Conservation (phyloP, 1,284 basidiomycete species). For the Meripilus lineatus region DNA sequence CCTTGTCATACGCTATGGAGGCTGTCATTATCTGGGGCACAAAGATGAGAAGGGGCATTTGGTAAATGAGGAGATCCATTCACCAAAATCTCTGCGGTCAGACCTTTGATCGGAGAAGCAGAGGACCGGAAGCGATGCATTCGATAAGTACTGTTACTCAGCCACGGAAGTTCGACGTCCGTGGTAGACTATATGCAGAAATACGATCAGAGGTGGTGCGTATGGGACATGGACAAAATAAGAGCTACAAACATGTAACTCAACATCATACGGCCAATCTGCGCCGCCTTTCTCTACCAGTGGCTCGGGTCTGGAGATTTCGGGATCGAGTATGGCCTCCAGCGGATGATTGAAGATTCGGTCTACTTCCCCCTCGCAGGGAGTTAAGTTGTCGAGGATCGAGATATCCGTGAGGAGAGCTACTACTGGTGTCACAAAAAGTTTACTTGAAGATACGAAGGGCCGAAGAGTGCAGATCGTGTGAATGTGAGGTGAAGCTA, state of each 20-base stretch:
- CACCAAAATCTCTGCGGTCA: slow-evolving; percentile 80
- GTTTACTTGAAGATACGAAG: slow-evolving; percentile 59
- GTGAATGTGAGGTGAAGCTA: slow-evolving; percentile 51
- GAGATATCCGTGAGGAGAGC: slow-evolving; percentile 55
- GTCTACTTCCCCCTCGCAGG: slow-evolving; percentile 68
- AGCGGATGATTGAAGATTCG: slow-evolving; percentile 78
- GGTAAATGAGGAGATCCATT: slow-evolving; percentile 18
- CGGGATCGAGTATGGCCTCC: slow-evolving; percentile 62
- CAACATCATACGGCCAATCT: slow-evolving; percentile 74
- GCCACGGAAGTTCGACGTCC: slow-evolving; percentile 45
- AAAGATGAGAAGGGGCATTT: neutral
- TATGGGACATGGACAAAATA: slow-evolving; percentile 6
- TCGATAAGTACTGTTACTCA: slow-evolving; percentile 49
- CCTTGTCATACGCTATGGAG: slow-evolving; percentile 46
- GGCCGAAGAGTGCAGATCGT: slow-evolving; percentile 66
- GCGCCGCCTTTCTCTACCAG: slow-evolving; percentile 57
- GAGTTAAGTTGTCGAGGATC: slow-evolving; percentile 47
- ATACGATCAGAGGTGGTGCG: neutral
- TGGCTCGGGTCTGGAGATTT: slow-evolving; percentile 37
- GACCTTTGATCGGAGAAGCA: slow-evolving; percentile 75
- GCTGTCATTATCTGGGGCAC: slow-evolving; percentile 51
- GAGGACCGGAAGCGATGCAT: slow-evolving; percentile 74
- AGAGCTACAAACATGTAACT: slow-evolving; percentile 51
- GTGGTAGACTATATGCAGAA: slow-evolving; percentile 41
- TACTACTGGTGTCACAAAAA: slow-evolving; percentile 70